Percentiles rank a stretch among this genome's conserved stretches.
Evolutionary conservation across 2,329 filamentous ascomycete species (phyloP).

Genomic region (Pseudogymnoascus sp.): DNA sequence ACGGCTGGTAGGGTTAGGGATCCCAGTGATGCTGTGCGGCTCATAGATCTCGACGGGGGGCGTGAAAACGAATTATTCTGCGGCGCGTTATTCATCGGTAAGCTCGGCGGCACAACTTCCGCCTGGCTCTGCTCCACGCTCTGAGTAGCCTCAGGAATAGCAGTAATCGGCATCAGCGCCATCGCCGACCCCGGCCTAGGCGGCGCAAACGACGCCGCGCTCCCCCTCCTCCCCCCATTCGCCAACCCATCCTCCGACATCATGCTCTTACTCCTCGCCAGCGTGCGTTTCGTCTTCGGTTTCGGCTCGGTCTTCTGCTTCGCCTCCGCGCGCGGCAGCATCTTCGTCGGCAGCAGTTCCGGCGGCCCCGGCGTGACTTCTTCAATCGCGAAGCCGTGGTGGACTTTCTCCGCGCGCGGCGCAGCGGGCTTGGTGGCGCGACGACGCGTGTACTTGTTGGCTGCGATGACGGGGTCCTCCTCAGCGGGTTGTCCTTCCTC

Average conservation of each 20-base stretch:
- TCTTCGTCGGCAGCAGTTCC: constrained; percentile 34
- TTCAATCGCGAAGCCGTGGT: constrained; percentile 29
- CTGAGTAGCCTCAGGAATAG: background rate
- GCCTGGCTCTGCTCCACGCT: background rate
- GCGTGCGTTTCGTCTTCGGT: constrained; percentile 26
- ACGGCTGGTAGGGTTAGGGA: constrained; percentile 30
- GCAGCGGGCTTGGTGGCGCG: constrained; percentile 15
- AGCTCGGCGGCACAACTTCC: background rate
- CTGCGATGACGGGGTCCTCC: constrained; percentile 30
- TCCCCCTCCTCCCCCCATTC: constrained; percentile 3
- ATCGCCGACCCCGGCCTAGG: constrained; percentile 11
- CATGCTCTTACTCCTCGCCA: constrained; percentile 19
- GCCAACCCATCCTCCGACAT: constrained; percentile 25
- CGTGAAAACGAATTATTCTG: constrained; percentile 29
- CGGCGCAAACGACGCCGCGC: background rate
- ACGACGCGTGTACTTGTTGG: constrained; percentile 27
- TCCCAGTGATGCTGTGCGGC: constrained; percentile 26
- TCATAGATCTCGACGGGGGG: constrained; percentile 36
- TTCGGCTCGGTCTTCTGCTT: constrained; percentile 29
- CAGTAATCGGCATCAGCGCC: constrained; percentile 10
- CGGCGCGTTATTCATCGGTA: constrained; percentile 8
- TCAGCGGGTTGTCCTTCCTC: constrained; percentile 33
- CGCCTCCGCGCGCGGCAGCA: constrained; percentile 24
- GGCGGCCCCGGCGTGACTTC: constrained; percentile 33
- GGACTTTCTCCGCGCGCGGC: constrained; percentile 8